phyloP scores from a whole-genome alignment of 148 eudicot species.

The Oxyria digyna region DNA sequence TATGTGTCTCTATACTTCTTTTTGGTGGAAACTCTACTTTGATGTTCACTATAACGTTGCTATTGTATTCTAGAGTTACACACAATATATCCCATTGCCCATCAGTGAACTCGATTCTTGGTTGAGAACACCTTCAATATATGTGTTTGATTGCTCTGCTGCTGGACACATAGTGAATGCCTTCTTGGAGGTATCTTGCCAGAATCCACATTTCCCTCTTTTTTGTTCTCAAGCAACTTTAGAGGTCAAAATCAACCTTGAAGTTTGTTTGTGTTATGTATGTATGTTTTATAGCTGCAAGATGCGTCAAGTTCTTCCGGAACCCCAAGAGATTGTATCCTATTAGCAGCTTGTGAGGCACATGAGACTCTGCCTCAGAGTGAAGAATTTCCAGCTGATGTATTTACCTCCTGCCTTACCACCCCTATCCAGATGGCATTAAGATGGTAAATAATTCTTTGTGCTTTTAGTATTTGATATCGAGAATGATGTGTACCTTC shows the following conservation, averaged over 20 bases:
- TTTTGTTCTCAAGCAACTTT: background rate
- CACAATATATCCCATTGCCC: slow-evolving; percentile 85
- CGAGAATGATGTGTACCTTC: background rate
- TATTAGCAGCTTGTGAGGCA: slow-evolving; percentile 95
- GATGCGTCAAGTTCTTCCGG: slow-evolving; percentile 57
- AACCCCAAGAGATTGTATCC: slow-evolving; percentile 68
- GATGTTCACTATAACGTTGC: background rate
- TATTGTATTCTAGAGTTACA: slow-evolving; percentile 46
- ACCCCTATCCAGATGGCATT: slow-evolving; percentile 97
- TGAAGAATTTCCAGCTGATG: slow-evolving; percentile 95
- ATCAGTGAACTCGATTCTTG: slow-evolving; percentile 86
- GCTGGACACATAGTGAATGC: slow-evolving; percentile 90
- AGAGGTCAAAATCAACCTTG: background rate
- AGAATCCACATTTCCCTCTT: background rate
- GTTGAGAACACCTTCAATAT: slow-evolving; percentile 89
- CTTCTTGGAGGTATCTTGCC: slow-evolving; percentile 60
- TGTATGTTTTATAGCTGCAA: slow-evolving; percentile 40
- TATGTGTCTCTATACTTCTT: background rate
- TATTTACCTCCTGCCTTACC: slow-evolving; percentile 93
- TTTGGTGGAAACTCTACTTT: background rate
- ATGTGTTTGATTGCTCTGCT: slow-evolving; percentile 96
- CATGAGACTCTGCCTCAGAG: slow-evolving; percentile 95
- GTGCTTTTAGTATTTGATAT: background rate
- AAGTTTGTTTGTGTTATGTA: background rate
- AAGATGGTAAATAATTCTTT: slow-evolving; percentile 50